Base-by-base conservation (phyloP, 768 basidiomycete species). In the Mycena haematopus region DNA sequence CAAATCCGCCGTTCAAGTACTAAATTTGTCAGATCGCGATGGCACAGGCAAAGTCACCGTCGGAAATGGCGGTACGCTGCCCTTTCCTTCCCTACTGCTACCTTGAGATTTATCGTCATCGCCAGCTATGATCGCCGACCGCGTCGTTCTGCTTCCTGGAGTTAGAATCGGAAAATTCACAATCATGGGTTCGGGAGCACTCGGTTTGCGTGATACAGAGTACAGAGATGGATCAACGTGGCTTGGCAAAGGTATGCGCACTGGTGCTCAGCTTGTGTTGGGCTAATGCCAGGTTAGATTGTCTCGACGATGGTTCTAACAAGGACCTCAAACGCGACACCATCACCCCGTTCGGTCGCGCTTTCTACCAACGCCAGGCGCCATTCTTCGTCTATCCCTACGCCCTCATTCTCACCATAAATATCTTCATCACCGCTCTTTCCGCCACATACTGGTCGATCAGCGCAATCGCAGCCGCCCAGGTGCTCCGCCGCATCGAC, bases 81-180 rank as follows among this genome's bases (percentile, higher is more conserved):
- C 38, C 22, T 10, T 77, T 21, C 55, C 17, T 51, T 45, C 27
- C 53, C 5, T 22, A n/a, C 29, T 56, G 9, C 24, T 44, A 19
- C 29, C 6, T 8, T 31, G 17, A 29, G 36, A 24, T 33, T 58
- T 17, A 51, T 42, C 24, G 10, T 1, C 21, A 2, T 42, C 3
- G 15, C 53, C 6, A 75, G 80, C 80, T 17, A 83, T 83, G 81
- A 78, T 83, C 35, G 80, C 80, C 8, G 81, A 83, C 66, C 78
- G 81, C 9, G 78, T 79, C 13, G 76, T 83, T 4, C 72, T 83
- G n/a, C 72, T 81, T 25, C 81, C 81, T 10, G 77, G 78, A 31
- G 74, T 73, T 2, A 69, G 65, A 8, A 72, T 83, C 36, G 80
- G 81, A 9, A 64, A 69, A 24, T 66, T 75, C 15, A 75, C 80